Evolutionary conservation across 257 asterid species (phyloP).

Genomic region (Petunia secreta): DNA sequence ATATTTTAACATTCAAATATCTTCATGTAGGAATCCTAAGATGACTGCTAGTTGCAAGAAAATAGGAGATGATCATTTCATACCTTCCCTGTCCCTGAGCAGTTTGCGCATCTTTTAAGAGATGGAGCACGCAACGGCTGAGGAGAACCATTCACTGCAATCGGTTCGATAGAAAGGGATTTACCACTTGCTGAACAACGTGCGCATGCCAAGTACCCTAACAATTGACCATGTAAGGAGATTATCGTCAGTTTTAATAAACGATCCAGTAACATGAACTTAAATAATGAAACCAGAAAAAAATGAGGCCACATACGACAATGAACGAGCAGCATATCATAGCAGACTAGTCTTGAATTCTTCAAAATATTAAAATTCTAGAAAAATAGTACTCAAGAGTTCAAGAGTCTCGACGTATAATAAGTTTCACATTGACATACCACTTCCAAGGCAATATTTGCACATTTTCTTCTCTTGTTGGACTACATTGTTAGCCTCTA

Average conservation of each 20-base stretch:
- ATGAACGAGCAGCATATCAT: not conserved
- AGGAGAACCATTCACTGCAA: slow-evolving; percentile 49
- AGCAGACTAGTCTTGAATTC: too few relatives aligned
- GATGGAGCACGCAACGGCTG: slow-evolving; percentile 57
- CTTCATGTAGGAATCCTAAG: not conserved
- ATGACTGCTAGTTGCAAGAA: not conserved
- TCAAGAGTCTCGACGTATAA: not conserved
- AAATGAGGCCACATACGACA: not conserved
- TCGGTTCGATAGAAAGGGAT: slow-evolving; percentile 69
- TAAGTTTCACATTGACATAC: slow-evolving; percentile 38
- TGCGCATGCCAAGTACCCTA: slow-evolving; percentile 94
- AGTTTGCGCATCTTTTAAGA: slow-evolving; percentile 72
- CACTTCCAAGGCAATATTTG: slow-evolving; percentile 93
- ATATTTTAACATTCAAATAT: not conserved
- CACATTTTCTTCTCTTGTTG: slow-evolving; percentile 91
- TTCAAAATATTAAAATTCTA: too few relatives aligned
- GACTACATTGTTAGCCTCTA: slow-evolving; percentile 83
- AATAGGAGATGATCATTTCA: slow-evolving; percentile 10
- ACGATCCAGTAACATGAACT: slow-evolving; percentile 17
- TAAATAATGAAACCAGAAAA: not conserved
- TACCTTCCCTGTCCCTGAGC: slow-evolving; percentile 99
- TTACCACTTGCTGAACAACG: slow-evolving; percentile 82
- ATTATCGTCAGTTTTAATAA: not conserved
- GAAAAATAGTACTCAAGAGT: not conserved
- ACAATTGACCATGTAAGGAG: slow-evolving; percentile 19